A percentile compares a stretch with the other conserved stretches of the same genome.
Evolutionary conservation across 176 grass and related monocot species (phyloP).

Genomic region (Cenchrus purpureus): DNA sequence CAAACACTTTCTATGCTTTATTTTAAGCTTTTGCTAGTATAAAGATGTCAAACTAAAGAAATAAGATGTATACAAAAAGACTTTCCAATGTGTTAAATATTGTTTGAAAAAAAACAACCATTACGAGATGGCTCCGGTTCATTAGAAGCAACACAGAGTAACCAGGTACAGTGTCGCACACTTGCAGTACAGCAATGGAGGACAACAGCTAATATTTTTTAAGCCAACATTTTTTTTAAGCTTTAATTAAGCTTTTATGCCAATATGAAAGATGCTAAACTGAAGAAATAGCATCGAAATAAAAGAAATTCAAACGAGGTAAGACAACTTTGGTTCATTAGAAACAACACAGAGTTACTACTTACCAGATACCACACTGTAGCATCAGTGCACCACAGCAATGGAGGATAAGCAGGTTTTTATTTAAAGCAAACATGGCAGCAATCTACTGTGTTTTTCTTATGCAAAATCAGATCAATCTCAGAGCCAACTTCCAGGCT

Average conservation of each 20-base stretch:
- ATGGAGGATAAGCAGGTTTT: background rate
- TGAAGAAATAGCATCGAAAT: conserved; percentile 5
- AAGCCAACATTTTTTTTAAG: background rate
- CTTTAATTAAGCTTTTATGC: background rate
- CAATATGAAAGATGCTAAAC: background rate
- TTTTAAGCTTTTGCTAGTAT: background rate
- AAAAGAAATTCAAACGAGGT: background rate
- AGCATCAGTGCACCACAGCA: background rate
- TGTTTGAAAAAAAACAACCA: no score
- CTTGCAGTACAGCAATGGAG: background rate
- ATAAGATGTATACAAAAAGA: background rate
- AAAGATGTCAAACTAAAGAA: conserved; percentile 19
- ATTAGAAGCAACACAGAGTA: background rate
- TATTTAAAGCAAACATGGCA: background rate
- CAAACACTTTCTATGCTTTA: background rate
- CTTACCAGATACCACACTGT: background rate
- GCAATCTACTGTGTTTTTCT: background rate
- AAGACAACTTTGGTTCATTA: background rate
- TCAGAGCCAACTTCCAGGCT: background rate
- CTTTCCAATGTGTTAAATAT: background rate
- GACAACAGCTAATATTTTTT: background rate
- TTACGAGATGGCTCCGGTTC: background rate
- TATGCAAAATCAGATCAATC: conserved; percentile 27
- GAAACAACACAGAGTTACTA: background rate
- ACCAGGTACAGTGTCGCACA: background rate